Percentiles rank a stretch among this genome's conserved stretches.
Evolutionary conservation across 495 filamentous ascomycete species (phyloP).

Genomic region (Sordaria brevicollis): DNA sequence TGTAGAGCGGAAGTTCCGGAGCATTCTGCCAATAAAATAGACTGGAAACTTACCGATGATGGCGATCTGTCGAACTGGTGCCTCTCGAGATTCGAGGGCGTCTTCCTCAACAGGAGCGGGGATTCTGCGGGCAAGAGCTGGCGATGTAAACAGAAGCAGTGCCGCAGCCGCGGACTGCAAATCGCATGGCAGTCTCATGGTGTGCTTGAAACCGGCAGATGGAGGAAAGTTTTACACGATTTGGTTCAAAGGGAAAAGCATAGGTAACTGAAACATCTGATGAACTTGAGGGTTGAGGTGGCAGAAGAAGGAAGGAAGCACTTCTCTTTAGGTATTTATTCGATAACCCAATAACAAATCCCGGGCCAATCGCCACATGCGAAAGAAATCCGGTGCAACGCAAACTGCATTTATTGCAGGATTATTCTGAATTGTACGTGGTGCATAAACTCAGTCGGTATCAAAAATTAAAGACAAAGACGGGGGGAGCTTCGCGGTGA

Average conservation of each 20-base stretch:
- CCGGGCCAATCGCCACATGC: not conserved
- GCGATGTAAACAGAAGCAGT: not conserved
- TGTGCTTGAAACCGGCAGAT: not conserved
- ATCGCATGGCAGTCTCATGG: not conserved
- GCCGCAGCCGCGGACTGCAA: not conserved
- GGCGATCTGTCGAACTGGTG: conserved; percentile 27
- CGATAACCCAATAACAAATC: not conserved
- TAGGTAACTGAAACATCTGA: not conserved
- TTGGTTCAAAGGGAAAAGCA: not conserved
- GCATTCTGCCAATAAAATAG: not conserved
- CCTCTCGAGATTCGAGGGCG: not conserved
- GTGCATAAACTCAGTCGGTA: not conserved
- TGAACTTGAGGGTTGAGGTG: not conserved
- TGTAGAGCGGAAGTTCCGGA: not conserved
- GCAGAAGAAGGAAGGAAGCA: not conserved
- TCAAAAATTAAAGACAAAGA: too few species aligned
- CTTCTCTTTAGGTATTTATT: not conserved
- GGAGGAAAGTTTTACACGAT: not conserved
- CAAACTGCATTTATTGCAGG: not conserved
- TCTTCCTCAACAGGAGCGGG: not conserved
- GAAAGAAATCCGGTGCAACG: not conserved
- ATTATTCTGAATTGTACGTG: not conserved
- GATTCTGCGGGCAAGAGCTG: not conserved
- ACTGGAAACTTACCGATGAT: conserved; percentile 31
- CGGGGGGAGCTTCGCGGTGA: not conserved